Conservation (phyloP, 1,139 yeast genomes). For the Taiozyma sp. region DNA sequence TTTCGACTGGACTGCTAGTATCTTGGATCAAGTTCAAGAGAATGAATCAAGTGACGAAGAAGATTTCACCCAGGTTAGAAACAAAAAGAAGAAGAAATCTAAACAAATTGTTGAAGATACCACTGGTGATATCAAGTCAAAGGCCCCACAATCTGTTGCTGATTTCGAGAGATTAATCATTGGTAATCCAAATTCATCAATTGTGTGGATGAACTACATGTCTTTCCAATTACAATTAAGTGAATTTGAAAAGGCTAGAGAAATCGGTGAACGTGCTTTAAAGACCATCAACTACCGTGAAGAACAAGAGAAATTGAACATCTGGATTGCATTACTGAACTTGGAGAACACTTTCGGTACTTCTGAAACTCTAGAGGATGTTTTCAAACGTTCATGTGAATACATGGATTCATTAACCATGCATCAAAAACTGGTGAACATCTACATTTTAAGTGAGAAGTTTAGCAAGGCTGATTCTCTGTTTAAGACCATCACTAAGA, state of each 20-base stretch:
- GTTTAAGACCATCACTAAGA: conserved; percentile 66
- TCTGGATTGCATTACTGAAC: conserved; percentile 94
- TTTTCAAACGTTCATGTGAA: conserved; percentile 79
- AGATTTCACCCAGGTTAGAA: conserved; percentile 39
- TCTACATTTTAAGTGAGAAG: conserved; percentile 71
- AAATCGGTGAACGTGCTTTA: conserved; percentile 86
- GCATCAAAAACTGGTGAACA: conserved; percentile 74
- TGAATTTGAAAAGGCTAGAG: conserved; percentile 92
- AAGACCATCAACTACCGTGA: conserved; percentile 88
- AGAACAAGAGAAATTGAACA: conserved; percentile 87
- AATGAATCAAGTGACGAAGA: conserved; percentile 38
- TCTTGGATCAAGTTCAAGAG: conserved; percentile 71
- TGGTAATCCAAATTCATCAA: conserved; percentile 91
- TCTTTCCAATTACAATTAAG: conserved; percentile 93
- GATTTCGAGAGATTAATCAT: conserved; percentile 90
- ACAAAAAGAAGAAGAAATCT: conserved; percentile 39
- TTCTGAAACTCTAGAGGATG: conserved; percentile 71
- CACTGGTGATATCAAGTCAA: conserved; percentile 75
- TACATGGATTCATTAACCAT: conserved; percentile 83
- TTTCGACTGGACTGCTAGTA: conserved; percentile 92
- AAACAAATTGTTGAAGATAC: conserved; percentile 58
- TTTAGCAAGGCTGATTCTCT: conserved; percentile 62
- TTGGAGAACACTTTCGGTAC: conserved; percentile 93
- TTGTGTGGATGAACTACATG: conserved; percentile 97
- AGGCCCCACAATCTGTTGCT: conserved; percentile 84